A percentile compares a stretch with the other conserved stretches of the same genome.
These are phyloP conservation scores for Leishmania mexicana DNA, from an alignment of 208 protist genomes.

Conservation along the genomic window DNA sequence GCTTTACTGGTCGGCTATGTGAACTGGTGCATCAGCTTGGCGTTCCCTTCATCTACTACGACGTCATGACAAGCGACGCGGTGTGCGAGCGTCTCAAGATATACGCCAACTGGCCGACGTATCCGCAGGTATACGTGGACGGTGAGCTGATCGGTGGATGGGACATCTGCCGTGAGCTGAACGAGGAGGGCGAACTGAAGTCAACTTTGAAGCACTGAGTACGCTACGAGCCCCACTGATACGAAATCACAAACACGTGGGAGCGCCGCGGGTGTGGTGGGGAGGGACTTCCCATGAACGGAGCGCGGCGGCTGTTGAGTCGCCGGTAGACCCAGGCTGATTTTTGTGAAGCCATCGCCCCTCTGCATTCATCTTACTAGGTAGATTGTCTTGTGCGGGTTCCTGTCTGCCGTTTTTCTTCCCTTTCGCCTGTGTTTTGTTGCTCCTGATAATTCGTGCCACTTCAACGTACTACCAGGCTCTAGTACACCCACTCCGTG, in stretches of 20 bases:
- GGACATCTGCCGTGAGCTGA: conserved; percentile 89
- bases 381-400: not conserved
- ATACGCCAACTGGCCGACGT: conserved; percentile 94
- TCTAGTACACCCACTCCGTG: not conserved
- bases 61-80: conserved; percentile 91
- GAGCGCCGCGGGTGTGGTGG: too few relatives aligned
- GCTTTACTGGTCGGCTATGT: conserved; percentile 86
- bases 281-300: not conserved
- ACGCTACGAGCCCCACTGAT: not conserved
- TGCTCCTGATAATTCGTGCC: not conserved
- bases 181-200: conserved; percentile 85
- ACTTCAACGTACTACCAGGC: not conserved
- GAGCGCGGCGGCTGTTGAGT: not conserved
- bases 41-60: conserved; percentile 82
- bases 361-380: not conserved
- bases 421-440: not conserved
- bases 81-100: conserved; percentile 90
- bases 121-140: conserved; percentile 94
- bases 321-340: not conserved
- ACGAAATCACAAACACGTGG: not conserved
- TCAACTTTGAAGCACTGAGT: conserved; percentile 49
- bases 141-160: conserved; percentile 93
- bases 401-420: not conserved
- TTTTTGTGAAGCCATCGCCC: not conserved
- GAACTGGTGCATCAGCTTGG: conserved; percentile 73